Evolutionary conservation across 148 eudicot species (phyloP), one percentile per base, ranked within the genome.

Genomic region (Diospyros kaki): DNA sequence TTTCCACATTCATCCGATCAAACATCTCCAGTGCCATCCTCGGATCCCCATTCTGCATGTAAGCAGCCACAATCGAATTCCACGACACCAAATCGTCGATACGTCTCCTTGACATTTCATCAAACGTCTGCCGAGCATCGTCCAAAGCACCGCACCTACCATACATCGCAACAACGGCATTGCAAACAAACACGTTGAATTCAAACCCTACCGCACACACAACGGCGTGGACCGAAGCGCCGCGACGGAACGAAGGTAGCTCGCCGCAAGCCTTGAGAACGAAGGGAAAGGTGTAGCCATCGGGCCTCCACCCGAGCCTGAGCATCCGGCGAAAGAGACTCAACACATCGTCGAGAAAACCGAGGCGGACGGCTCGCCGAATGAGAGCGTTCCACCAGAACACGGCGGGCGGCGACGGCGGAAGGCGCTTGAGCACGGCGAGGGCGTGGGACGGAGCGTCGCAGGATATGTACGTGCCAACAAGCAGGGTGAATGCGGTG

Each of bases 201-300:
- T 74, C 81, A 59, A 80, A 79, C 83, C 97, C 97, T 4, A 39
- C 13, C 5, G 52, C 77, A 45, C 58, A 13, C 7, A 78, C 86
- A 9, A 76, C 77, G 2, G 79, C 84, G 69, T 91, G 97, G 3
- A 91, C 55, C 17, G 85, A 68, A 8, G 44, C 74, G 7, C 93
- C 96, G 0, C 48, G 9, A 5, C 38, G 15, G 38, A 81, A 46
- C 14, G 83, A 74, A 4, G 73, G 59, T 4, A 85, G 54, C 55
- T 85, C 89, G 0, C 90, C 87, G 44, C 87, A 83, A 11, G 91
- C 90, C 83, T 91, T 91, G 66, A 91, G 66, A 2, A 85, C 84
- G 45, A 80, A 89, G 4, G 97, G 97, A 65, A 77, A 82, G 1
- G 97, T 87, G 66, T 86, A 87, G 39, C 84, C 85, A 60, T 91